A percentile compares a stretch with the other conserved stretches of the same genome.
Conservation (phyloP, 306 rosid genomes). For the Sphenostylis stenocarpa region DNA sequence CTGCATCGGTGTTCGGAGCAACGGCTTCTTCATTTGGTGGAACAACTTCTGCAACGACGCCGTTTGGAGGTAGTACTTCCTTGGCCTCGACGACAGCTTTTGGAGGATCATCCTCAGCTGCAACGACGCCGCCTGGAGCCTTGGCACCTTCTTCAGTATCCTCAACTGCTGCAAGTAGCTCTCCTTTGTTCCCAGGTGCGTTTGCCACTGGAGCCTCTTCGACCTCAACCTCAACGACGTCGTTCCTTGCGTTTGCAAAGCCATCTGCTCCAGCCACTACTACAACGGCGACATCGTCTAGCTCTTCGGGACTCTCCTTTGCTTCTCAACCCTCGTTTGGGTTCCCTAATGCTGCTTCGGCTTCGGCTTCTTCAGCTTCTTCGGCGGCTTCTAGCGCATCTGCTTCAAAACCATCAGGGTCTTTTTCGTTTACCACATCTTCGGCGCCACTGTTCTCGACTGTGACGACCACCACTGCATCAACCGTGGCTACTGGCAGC, state of each 20-base stretch:
- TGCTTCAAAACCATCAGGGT: constrained; percentile 40
- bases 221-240: constrained; percentile 36
- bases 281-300: constrained; percentile 41
- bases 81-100: neutral
- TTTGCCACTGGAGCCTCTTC: constrained; percentile 39
- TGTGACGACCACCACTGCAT: constrained; percentile 50
- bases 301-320: constrained; percentile 51
- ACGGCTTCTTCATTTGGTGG: neutral
- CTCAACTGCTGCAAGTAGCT: constrained; percentile 40
- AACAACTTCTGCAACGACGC: constrained; percentile 13
- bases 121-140: constrained; percentile 22
- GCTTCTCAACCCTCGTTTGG: constrained; percentile 56
- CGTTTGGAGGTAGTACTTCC: neutral
- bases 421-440: constrained; percentile 50
- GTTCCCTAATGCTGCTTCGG: constrained; percentile 42
- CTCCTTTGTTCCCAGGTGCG: constrained; percentile 42
- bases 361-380: constrained; percentile 31
- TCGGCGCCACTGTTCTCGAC: constrained; percentile 58
- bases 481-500: constrained; percentile 48
- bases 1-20: constrained; percentile 26
- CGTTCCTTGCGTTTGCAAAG: constrained; percentile 42
- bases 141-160: constrained; percentile 8
- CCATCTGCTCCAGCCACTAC: constrained; percentile 41
- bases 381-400: constrained; percentile 36
- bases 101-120: neutral